Evolutionary conservation across 768 basidiomycete species (phyloP).

Genomic region (Boletus eberwhitei): DNA sequence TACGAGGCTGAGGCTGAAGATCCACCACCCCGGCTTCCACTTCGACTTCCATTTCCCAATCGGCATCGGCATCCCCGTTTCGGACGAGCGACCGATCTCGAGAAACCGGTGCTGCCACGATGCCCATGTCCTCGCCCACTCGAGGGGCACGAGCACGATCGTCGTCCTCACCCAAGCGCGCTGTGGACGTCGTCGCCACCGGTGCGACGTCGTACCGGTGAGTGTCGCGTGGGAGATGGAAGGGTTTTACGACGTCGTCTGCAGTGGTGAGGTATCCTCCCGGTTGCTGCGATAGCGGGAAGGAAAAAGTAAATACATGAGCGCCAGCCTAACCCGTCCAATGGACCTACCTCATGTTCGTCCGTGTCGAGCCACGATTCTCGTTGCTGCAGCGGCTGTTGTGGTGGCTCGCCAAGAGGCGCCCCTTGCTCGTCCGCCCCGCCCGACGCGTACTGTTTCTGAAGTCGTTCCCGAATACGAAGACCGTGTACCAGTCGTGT

Average conservation of each 20-base stretch:
- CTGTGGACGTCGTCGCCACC: conserved; percentile 7
- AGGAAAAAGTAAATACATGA: conserved; percentile 9
- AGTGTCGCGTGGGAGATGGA: conserved; percentile 60
- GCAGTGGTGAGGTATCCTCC: conserved; percentile 69
- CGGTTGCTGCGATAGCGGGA: conserved; percentile 14
- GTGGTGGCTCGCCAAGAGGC: neutral
- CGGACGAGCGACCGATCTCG: conserved; percentile 3
- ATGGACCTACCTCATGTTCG: conserved; percentile 21
- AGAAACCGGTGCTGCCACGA: neutral
- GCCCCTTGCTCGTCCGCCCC: neutral
- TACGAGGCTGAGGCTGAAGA: conserved; percentile 10
- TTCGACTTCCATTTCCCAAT: conserved; percentile 11
- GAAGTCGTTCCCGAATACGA: conserved; percentile 78
- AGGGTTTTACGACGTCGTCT: conserved; percentile 72
- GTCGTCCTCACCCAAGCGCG: neutral
- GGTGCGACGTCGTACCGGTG: conserved; percentile 13
- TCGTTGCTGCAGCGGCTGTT: conserved; percentile 9
- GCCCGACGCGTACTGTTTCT: conserved; percentile 62
- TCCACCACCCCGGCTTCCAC: conserved; percentile 13
- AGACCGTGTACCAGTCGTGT: conserved; percentile 83
- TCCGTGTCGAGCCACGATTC: conserved; percentile 20
- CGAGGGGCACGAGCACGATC: neutral
- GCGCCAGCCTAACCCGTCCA: conserved; percentile 2
- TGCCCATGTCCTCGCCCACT: neutral
- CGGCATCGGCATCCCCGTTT: conserved; percentile 8